phyloP scores from a whole-genome alignment of 176 grass and related monocot genomes.

The Juncus inflexus region DNA sequence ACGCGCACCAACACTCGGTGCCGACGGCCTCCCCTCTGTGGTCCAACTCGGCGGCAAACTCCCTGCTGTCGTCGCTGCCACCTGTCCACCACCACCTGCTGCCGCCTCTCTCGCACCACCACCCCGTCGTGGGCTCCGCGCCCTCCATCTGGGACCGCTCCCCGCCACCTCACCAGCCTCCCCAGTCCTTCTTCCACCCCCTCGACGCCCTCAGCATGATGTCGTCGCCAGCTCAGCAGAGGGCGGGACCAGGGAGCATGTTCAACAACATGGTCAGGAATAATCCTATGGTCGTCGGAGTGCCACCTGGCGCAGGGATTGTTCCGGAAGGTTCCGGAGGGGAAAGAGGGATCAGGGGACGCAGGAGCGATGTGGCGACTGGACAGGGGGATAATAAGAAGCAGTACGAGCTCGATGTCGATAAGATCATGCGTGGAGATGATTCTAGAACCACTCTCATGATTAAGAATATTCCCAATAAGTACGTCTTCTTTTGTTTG shows the following conservation, averaged over 20 bases:
- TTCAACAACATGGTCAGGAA: constrained; percentile 57
- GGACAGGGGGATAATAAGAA: constrained; percentile 80
- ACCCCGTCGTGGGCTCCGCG: constrained; percentile 79
- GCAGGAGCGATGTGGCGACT: constrained; percentile 60
- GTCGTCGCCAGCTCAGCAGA: constrained; percentile 72
- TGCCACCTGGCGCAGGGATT: constrained; percentile 45
- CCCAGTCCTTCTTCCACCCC: constrained; percentile 10
- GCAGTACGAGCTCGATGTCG: constrained; percentile 88
- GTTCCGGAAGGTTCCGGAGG: constrained; percentile 34
- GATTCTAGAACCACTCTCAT: constrained; percentile 81
- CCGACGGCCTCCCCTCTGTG: constrained; percentile 45
- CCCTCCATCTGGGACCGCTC: constrained; percentile 46
- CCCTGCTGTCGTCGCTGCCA: constrained; percentile 49
- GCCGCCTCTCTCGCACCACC: constrained; percentile 46
- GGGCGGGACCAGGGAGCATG: constrained; percentile 43
- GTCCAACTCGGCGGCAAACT: constrained; percentile 35
- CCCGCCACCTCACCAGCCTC: constrained; percentile 4
- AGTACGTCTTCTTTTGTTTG: constrained; percentile 40
- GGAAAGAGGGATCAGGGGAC: constrained; percentile 44
- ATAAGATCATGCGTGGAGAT: constrained; percentile 67
- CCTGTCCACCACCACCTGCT: constrained; percentile 57
- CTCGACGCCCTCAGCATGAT: constrained; percentile 29
- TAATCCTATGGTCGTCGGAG: constrained; percentile 39
- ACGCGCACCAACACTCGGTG: constrained; percentile 15
- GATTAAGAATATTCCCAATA: constrained; percentile 98